Evolutionary conservation across 2,329 filamentous ascomycete genomes (phyloP).

Genomic region (Blumeria graminis): DNA sequence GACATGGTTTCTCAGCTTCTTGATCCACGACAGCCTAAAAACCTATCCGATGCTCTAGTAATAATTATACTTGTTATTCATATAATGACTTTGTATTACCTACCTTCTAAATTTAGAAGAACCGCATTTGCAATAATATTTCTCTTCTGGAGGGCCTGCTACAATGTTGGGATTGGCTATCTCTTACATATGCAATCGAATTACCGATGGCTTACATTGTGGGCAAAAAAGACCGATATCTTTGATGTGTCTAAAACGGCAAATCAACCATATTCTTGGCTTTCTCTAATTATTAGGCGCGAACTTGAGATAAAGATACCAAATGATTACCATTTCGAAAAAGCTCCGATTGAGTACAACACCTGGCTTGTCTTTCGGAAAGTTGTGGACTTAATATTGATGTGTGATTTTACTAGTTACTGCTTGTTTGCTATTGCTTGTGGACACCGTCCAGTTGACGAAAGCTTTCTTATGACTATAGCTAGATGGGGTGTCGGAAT

Average conservation of each 20-base stretch:
- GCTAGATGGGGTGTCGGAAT: constrained; percentile 62
- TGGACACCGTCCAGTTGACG: constrained; percentile 46
- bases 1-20: constrained; percentile 98
- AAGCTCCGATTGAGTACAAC: constrained; percentile 92
- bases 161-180: constrained; percentile 85
- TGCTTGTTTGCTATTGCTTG: constrained; percentile 87
- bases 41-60: constrained; percentile 63
- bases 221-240: constrained; percentile 65
- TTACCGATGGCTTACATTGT: constrained; percentile 61
- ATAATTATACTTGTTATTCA: constrained; percentile 54
- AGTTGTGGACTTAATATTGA: constrained; percentile 85
- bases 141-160: constrained; percentile 74
- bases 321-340: constrained; percentile 78
- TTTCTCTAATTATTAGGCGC: constrained; percentile 63
- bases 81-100: constrained; percentile 45
- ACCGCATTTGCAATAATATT: constrained; percentile 66
- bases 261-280: constrained; percentile 55
- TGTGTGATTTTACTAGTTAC: constrained; percentile 97
- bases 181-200: constrained; percentile 78
- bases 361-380: constrained; percentile 94
- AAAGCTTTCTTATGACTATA: constrained; percentile 41
- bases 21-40: constrained; percentile 86
- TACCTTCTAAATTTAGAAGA: constrained; percentile 45
- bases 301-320: constrained; percentile 92
- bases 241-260: constrained; percentile 69